A percentile compares a stretch with the other conserved stretches of the same genome.
Conservation (phyloP, 768 basidiomycete species). For the Leccinum variicolor region DNA sequence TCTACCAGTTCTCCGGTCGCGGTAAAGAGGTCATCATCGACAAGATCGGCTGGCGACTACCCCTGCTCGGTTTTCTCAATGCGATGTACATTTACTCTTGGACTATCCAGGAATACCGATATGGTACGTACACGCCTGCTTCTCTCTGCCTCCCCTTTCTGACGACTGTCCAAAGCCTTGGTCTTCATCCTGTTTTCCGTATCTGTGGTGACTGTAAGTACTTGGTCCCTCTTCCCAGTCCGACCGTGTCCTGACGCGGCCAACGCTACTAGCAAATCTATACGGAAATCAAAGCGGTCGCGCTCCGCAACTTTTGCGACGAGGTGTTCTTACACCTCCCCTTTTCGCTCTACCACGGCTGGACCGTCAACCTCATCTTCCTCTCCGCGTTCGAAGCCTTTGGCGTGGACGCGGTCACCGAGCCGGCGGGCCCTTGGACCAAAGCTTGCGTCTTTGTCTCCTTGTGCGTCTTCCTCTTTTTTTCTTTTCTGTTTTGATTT, state of each 20-base stretch:
- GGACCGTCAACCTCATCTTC: slow-evolving; percentile 51
- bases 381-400: slow-evolving; percentile 60
- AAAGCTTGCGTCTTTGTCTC: slow-evolving; percentile 61
- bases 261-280: slow-evolving; percentile 51
- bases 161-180: slow-evolving; percentile 26
- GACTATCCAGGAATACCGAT: slow-evolving; percentile 48
- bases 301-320: slow-evolving; percentile 46
- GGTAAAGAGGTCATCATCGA: slow-evolving; percentile 60
- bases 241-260: background rate
- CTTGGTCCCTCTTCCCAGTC: background rate
- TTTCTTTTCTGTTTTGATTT: background rate
- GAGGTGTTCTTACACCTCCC: slow-evolving; percentile 71
- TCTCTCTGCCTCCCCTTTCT: background rate
- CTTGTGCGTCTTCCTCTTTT: slow-evolving; percentile 34
- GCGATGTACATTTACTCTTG: slow-evolving; percentile 62
- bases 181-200: slow-evolving; percentile 43
- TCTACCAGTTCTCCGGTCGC: slow-evolving; percentile 54
- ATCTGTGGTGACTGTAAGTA: slow-evolving; percentile 48
- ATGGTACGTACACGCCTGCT: slow-evolving; percentile 27
- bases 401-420: slow-evolving; percentile 51
- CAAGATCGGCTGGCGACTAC: slow-evolving; percentile 64
- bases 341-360: slow-evolving; percentile 68
- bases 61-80: slow-evolving; percentile 61
- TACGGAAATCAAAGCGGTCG: slow-evolving; percentile 59
- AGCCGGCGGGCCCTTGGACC: slow-evolving; percentile 55